Conservation (phyloP, 805 yeast species). For the Debaryomyces castellii region DNA sequence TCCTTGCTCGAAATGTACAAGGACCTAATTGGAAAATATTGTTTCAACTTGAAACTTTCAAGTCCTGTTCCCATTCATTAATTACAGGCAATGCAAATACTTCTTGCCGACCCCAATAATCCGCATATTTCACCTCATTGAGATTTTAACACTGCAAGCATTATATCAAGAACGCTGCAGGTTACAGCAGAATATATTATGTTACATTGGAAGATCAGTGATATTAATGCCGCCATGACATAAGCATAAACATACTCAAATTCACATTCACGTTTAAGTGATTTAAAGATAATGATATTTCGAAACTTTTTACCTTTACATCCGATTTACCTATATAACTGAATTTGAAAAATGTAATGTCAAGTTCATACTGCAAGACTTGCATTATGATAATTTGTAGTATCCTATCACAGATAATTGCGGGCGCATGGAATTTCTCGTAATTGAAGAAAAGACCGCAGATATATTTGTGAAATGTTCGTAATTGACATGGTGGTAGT, state of each 20-base stretch:
- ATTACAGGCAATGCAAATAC: background rate
- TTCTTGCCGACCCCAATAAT: background rate
- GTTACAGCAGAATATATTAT: background rate
- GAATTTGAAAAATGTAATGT: background rate
- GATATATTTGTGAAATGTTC: background rate
- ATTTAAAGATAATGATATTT: too few species aligned
- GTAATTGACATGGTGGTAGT: background rate
- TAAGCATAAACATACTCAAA: too few species aligned
- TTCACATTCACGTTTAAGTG: background rate
- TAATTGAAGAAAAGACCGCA: background rate
- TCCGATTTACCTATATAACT: background rate
- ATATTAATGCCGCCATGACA: too few species aligned
- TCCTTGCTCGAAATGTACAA: constrained; percentile 3
- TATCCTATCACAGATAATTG: background rate
- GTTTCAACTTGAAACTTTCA: constrained; percentile 1
- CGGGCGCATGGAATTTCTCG: background rate
- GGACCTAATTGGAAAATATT: constrained; percentile 5
- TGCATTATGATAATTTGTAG: background rate
- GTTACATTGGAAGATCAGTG: background rate
- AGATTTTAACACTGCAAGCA: too few species aligned
- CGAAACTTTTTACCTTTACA: background rate
- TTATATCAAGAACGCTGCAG: background rate
- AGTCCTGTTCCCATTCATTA: background rate
- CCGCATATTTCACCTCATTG: background rate
- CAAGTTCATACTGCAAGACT: background rate